Base-by-base conservation (phyloP, 2,329 filamentous ascomycete genomes). In the Rachicladosporium sp. region DNA sequence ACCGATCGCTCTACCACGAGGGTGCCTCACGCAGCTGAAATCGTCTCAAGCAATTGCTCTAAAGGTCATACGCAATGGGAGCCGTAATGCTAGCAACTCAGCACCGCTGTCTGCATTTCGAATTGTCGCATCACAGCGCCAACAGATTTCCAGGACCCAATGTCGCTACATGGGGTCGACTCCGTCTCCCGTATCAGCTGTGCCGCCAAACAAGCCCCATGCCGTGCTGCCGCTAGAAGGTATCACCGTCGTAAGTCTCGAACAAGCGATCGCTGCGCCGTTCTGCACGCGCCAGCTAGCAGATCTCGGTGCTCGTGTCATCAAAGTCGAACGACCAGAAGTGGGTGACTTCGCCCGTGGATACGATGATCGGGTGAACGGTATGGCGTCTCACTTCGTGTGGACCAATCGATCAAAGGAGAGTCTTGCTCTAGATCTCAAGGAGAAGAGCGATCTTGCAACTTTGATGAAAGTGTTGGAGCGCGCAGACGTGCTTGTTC, bases 361-460 rank as follows among this genome's bases (percentile, higher is more conserved):
- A 9, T 72, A 73, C 44, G 70, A 74, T 48, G 62, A 54, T 0
- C 63, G 69, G 6, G 68, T 72, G 2, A 59, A 64, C 6, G 70
- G 70, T 0, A 54, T 70, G 10, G 58, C 67, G 0, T 73, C 70
- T 0, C 70, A 74, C 47, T 74, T 74, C 41, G 61, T 73, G n/a
- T 73, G 71, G 70, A 60, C 65, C 0, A 74, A 73, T 43, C 62
- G 70, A 13, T 70, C 69, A 5, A 74, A 73, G 38, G 68, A 74
- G 49, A 71, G 67, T 35, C 52, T 73, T 6, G 68, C 67, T 0
- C 58, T 73, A 0, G 64, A 73, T 32, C 46, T 73, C 10, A 73
- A 74, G 43, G 48, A 62, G 8, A 45, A 60, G 0, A 50, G 55
- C 4, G 65, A 73, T 33, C 59, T 70, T 34, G 45, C 50, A 0